A percentile compares a stretch with the other conserved stretches of the same genome.
phyloP scores from a whole-genome alignment of 176 grass and related monocot species.

The Eremochloa ophiuroides region DNA sequence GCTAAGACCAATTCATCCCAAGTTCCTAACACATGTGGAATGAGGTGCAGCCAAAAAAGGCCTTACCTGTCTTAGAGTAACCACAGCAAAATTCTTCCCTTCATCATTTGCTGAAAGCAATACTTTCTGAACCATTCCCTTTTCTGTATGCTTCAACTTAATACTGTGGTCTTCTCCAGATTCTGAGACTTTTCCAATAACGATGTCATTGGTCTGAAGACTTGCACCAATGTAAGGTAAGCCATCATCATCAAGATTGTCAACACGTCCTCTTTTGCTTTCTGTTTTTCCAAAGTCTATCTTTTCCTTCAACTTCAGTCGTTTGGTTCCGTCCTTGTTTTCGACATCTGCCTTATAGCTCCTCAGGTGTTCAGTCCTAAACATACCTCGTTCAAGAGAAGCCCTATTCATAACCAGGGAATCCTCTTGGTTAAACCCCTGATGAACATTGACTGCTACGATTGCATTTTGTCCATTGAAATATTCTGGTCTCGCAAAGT shows the following conservation, averaged over 20 bases:
- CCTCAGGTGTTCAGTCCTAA: conserved; percentile 74
- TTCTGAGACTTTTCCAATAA: conserved; percentile 87
- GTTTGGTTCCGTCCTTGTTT: conserved; percentile 58
- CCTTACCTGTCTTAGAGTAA: conserved; percentile 76
- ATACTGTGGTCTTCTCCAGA: conserved; percentile 82
- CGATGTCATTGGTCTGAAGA: conserved; percentile 88
- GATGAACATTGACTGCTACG: conserved; percentile 93
- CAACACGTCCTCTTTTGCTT: conserved; percentile 89
- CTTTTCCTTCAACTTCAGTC: conserved; percentile 67
- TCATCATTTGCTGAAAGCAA: conserved; percentile 92
- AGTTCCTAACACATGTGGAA: not conserved
- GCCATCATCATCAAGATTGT: conserved; percentile 93
- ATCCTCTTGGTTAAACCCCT: conserved; percentile 98
- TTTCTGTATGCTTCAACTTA: conserved; percentile 96
- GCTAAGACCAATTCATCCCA: not conserved
- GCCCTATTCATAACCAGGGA: conserved; percentile 95
- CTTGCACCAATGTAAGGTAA: conserved; percentile 88
- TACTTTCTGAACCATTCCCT: conserved; percentile 94
- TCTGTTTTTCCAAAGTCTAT: conserved; percentile 80
- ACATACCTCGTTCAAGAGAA: conserved; percentile 95
- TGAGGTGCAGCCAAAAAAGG: not conserved
- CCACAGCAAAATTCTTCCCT: conserved; percentile 86
- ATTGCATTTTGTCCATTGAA: conserved; percentile 99
- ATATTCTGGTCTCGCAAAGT: conserved; percentile 64
- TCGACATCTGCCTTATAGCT: conserved; percentile 89